Base-by-base conservation (phyloP, 2,329 filamentous ascomycete genomes). In the Tolypocladium nubicola region DNA sequence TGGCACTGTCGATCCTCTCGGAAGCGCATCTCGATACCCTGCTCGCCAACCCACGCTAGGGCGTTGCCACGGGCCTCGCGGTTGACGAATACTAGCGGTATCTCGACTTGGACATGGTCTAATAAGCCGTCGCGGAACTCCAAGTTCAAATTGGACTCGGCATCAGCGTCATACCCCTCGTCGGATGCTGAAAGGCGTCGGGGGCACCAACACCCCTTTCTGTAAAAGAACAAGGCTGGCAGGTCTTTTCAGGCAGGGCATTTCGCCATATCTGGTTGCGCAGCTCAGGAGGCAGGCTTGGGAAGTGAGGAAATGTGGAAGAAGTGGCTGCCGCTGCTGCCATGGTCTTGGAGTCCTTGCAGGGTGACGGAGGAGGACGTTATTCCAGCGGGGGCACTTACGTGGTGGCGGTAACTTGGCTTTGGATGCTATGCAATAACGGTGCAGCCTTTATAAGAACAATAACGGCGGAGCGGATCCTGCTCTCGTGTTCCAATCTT, bases 231-330 rank as follows among this genome's bases (percentile, higher is more conserved):
- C 35, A 68, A 38, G 21, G 61, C 57, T 13, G 60, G 62, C 23
- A 52, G 52, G 50, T 62, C 58, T 3, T 57, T 6, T 37, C 37
- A 2, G 59, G 55, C 1, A 67, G 38, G n/a, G 60, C 57, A 7
- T 55, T 52, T 5, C 55, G 40, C 66, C 66, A 69, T 39, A 70
- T 64, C 7, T 52, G 40, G 10, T 40, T 52, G 35, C 67, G 67
- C 11, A 69, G 56, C 60, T 70, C 67, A 9, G 52, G 16, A 2
- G 65, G 64, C n/a, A 70, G 60, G 4, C 50, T 54, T 4, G 3
- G 16, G 41, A 69, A 70, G 2, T 23, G 53, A 43, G 57, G 57
- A 55, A 68, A 65, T 19, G 43, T 45, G n/a, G 9, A 37, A 11
- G 35, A 37, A 10, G 4, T 37, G 30, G 30, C 8, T 33, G 30